A percentile compares a stretch with the other conserved stretches of the same genome.
These are phyloP conservation scores for Penicillium desertorum DNA, from an alignment of 495 filamentous ascomycete species.

Conservation along the genomic window DNA sequence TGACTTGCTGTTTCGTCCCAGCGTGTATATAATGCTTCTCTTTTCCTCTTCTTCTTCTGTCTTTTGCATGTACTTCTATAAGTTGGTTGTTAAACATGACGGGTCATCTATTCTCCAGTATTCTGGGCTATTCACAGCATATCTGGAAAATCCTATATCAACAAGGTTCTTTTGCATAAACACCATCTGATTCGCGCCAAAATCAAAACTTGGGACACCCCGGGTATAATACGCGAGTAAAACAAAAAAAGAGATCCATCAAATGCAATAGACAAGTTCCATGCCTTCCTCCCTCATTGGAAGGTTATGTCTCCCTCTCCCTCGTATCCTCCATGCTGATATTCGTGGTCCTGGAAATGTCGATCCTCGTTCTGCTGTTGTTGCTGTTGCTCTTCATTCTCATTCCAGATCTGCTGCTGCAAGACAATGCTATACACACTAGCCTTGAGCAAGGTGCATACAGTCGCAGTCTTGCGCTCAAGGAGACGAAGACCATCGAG, in stretches of 20 bases:
- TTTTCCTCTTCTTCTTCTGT: conserved; percentile 31
- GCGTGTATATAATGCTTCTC: conserved; percentile 45
- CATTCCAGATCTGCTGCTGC: conserved; percentile 87
- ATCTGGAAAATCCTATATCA: conserved; percentile 13
- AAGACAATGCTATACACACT: conserved; percentile 98
- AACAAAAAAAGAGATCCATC: conserved; percentile 8
- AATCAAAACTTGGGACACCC: conserved; percentile 9
- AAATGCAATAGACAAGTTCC: background rate
- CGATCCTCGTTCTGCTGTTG: conserved; percentile 30
- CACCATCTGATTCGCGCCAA: conserved; percentile 7
- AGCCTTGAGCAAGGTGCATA: conserved; percentile 93
- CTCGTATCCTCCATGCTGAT: conserved; percentile 35
- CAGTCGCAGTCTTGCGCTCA: conserved; percentile 89
- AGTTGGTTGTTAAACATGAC: conserved; percentile 21
- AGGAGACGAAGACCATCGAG: conserved; percentile 78
- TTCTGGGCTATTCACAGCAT: conserved; percentile 13
- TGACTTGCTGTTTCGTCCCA: conserved; percentile 26
- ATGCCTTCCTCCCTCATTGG: conserved; percentile 23
- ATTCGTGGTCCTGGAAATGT: conserved; percentile 30
- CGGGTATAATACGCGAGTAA: conserved; percentile 22
- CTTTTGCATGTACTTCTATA: conserved; percentile 36
- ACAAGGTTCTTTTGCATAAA: conserved; percentile 5
- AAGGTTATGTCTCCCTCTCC: conserved; percentile 38
- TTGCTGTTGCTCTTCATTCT: conserved; percentile 46
- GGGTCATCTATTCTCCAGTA: conserved; percentile 16